phyloP scores from a whole-genome alignment of 345 rosid genomes.

The Rubroshorea leprosula region DNA sequence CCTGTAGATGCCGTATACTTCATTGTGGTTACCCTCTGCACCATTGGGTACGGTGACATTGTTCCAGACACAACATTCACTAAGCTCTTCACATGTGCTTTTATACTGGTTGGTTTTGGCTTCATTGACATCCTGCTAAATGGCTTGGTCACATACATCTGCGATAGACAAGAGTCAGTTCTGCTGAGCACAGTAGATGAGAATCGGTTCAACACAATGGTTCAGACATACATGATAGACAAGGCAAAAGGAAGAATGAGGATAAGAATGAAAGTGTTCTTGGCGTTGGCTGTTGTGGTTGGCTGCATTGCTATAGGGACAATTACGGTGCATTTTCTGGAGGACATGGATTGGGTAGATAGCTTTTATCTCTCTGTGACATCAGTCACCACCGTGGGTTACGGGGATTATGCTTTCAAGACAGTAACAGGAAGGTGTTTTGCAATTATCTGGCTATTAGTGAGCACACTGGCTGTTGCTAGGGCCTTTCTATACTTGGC shows the following conservation, averaged over 20 bases:
- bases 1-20: conserved; percentile 64
- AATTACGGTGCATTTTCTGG: conserved; percentile 34
- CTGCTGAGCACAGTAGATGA: conserved; percentile 50
- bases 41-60: conserved; percentile 66
- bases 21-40: conserved; percentile 60
- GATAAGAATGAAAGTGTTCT: conserved; percentile 45
- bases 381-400: conserved; percentile 65
- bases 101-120: conserved; percentile 58
- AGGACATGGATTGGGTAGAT: conserved; percentile 50
- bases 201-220: conserved; percentile 39
- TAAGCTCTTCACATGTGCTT: conserved; percentile 50
- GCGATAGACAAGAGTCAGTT: conserved; percentile 54
- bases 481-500: conserved; percentile 56
- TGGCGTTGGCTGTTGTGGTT: conserved; percentile 45
- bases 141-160: conserved; percentile 57
- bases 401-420: conserved; percentile 51
- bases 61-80: conserved; percentile 52
- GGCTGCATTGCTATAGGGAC: conserved; percentile 50
- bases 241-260: conserved; percentile 62
- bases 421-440: conserved; percentile 50
- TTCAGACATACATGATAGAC: conserved; percentile 46
- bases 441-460: conserved; percentile 51
- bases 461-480: conserved; percentile 61
- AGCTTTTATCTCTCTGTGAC: conserved; percentile 60
- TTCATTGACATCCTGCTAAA: conserved; percentile 52